phyloP scores from a whole-genome alignment of 225 moss, liverwort and hornwort genomes.

The Takakia lepidozioides region DNA sequence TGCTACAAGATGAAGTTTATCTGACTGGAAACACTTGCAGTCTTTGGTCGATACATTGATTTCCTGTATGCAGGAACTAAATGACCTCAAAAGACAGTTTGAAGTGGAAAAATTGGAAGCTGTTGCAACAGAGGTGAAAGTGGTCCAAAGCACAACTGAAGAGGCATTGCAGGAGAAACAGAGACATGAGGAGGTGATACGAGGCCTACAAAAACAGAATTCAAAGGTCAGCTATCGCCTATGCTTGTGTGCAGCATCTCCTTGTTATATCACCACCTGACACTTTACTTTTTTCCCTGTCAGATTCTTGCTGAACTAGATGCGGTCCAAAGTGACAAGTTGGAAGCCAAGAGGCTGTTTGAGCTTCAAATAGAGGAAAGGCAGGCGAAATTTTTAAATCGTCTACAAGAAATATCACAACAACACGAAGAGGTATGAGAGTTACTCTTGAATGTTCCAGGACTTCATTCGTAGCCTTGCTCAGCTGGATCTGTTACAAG shows the following conservation, averaged over 20 bases:
- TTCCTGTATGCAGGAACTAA: constrained; percentile 1
- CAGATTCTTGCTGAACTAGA: neutral
- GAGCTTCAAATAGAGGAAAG: neutral
- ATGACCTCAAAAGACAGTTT: constrained; percentile 2
- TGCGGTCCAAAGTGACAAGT: neutral
- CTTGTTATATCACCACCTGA: no score
- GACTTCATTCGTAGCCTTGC: no score
- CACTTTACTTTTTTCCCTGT: no score
- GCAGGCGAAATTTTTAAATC: neutral
- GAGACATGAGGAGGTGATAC: constrained; percentile 1
- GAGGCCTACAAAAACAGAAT: neutral
- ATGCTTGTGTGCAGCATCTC: no score
- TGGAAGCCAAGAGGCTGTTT: neutral
- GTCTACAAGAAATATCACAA: neutral
- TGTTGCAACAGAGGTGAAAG: constrained; percentile 6
- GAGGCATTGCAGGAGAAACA: constrained; percentile 1
- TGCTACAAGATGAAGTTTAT: no score
- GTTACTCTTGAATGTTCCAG: no score
- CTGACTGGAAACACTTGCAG: no score
- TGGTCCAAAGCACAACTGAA: neutral
- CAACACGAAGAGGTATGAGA: constrained; percentile 3
- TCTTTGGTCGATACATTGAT: no score
- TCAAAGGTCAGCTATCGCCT: constrained; percentile 3
- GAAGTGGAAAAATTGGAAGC: constrained; percentile 4
- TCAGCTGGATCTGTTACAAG: no score